A percentile compares a stretch with the other conserved stretches of the same genome.
Evolutionary conservation across 2,329 filamentous ascomycete genomes (phyloP).

Genomic region (Aspergillus sp.): DNA sequence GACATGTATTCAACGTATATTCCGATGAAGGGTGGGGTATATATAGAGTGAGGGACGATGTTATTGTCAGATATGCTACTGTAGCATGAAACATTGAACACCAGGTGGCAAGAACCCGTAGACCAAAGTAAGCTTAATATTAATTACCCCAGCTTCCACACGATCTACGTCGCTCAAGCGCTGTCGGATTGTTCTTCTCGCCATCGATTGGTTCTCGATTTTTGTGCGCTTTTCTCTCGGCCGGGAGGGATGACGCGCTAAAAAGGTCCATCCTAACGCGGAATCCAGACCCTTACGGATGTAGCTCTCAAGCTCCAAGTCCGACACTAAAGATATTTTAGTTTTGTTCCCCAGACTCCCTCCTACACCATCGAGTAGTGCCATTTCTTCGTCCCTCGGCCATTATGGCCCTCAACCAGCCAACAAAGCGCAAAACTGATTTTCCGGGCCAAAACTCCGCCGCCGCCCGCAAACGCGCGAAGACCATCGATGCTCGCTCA

Average conservation of each 20-base stretch:
- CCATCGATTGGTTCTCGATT: constrained; percentile 16
- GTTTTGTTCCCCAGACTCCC: too few species aligned
- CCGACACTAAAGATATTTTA: background rate
- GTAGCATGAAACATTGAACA: background rate
- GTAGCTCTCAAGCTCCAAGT: background rate
- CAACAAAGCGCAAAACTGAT: constrained; percentile 34
- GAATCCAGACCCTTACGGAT: constrained; percentile 8
- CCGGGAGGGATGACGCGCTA: constrained; percentile 24
- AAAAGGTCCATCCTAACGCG: constrained; percentile 16
- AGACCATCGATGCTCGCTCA: constrained; percentile 43
- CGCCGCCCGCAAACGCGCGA: constrained; percentile 43
- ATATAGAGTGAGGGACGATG: constrained; percentile 1
- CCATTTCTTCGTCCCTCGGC: background rate
- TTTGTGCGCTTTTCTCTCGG: constrained; percentile 18
- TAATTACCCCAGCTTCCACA: constrained; percentile 14
- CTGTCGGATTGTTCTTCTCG: constrained; percentile 1
- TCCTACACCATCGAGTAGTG: background rate
- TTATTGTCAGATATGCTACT: background rate
- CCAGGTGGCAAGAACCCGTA: background rate
- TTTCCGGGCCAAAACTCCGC: constrained; percentile 23
- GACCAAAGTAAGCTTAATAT: constrained; percentile 14
- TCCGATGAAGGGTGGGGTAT: background rate
- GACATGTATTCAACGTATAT: background rate
- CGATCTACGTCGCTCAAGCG: constrained; percentile 18
- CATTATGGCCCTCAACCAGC: constrained; percentile 33